Conservation (phyloP, 192 early-diverging fungal genomes). For the Umbelopsis sp. region DNA sequence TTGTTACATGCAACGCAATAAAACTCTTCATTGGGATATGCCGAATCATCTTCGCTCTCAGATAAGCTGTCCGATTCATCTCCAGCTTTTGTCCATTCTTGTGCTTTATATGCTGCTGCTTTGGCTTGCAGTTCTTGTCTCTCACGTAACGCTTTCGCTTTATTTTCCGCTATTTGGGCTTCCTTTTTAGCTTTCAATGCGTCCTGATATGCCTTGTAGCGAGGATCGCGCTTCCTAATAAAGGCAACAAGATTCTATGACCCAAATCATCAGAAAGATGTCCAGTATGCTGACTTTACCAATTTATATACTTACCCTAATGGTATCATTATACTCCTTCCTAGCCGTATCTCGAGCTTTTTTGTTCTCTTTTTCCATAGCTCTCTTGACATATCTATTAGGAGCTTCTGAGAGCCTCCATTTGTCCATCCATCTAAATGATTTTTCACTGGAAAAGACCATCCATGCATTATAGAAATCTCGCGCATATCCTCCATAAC, state of each 20-base stretch:
- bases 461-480: slow-evolving; percentile 84
- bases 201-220: slow-evolving; percentile 72
- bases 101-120: slow-evolving; percentile 62
- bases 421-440: slow-evolving; percentile 94
- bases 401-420: slow-evolving; percentile 81
- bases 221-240: slow-evolving; percentile 89
- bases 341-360: slow-evolving; percentile 75
- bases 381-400: slow-evolving; percentile 75
- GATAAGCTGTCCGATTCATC: slow-evolving; percentile 22
- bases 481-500: slow-evolving; percentile 48
- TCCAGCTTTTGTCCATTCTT: slow-evolving; percentile 75
- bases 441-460: slow-evolving; percentile 81
- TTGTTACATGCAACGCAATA: slow-evolving; percentile 91
- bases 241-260: slow-evolving; percentile 69
- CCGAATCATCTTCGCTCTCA: slow-evolving; percentile 45
- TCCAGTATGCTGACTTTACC: not conserved
- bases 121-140: slow-evolving; percentile 53
- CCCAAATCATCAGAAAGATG: not conserved
- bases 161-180: slow-evolving; percentile 59
- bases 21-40: slow-evolving; percentile 63
- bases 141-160: slow-evolving; percentile 61
- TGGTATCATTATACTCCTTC: slow-evolving; percentile 75
- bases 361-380: slow-evolving; percentile 94
- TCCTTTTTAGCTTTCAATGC: slow-evolving; percentile 55
- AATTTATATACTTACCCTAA: slow-evolving; percentile 49